These are phyloP conservation scores for Dendrobium nobile DNA, from an alignment of 106 monocot genomes.

Conservation along the genomic window DNA sequence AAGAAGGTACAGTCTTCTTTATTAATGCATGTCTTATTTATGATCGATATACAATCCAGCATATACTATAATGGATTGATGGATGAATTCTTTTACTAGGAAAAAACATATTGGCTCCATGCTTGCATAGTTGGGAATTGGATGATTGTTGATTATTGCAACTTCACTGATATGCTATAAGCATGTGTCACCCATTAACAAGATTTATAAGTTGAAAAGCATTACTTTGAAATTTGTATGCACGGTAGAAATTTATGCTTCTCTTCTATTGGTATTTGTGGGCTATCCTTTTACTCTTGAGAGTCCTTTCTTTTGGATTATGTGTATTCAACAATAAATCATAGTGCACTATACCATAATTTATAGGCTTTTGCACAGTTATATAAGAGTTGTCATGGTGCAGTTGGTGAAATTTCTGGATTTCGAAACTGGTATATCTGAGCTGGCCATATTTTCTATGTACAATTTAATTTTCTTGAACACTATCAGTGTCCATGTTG, in stretches of 20 bases:
- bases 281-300: background rate
- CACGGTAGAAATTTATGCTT: background rate
- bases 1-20: slow-evolving; percentile 44
- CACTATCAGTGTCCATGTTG: background rate
- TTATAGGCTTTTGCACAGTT: background rate
- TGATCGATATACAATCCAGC: background rate
- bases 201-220: background rate
- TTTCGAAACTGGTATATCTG: background rate
- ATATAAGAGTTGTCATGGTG: background rate
- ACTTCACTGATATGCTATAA: background rate
- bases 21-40: background rate
- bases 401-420: background rate
- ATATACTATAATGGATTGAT: background rate
- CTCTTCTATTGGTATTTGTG: background rate
- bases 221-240: background rate
- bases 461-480: background rate
- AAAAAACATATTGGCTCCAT: background rate
- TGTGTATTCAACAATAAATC: background rate
- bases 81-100: background rate
- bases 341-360: background rate
- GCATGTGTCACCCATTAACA: background rate
- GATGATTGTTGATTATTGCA: background rate
- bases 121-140: background rate
- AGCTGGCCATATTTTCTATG: too few relatives aligned
- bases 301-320: background rate